A percentile compares a stretch with the other conserved stretches of the same genome.
Conservation (phyloP, 257 asterid genomes). For the Primulina eburnea region DNA sequence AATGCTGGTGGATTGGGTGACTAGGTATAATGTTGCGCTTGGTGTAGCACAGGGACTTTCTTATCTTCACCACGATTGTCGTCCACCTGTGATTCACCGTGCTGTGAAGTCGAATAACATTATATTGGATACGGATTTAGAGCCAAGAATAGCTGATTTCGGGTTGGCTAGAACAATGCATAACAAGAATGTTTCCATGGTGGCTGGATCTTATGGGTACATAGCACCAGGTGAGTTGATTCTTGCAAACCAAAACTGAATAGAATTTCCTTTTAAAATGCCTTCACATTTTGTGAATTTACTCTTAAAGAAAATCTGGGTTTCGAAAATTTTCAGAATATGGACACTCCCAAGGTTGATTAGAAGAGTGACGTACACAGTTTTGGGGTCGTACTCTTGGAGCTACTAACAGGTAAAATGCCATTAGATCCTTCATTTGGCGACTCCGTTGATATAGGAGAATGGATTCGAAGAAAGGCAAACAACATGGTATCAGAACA, state of each 20-base stretch:
- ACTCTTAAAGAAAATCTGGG: neutral
- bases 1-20: conserved; percentile 71
- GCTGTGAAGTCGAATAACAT: conserved; percentile 78
- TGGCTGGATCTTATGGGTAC: conserved; percentile 89
- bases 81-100: conserved; percentile 70
- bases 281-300: too few species aligned
- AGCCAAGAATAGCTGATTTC: conserved; percentile 77
- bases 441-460: conserved; percentile 58
- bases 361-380: conserved; percentile 86
- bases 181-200: conserved; percentile 66
- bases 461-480: conserved; percentile 55
- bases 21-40: conserved; percentile 70
- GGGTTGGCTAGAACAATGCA: conserved; percentile 74
- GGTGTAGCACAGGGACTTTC: conserved; percentile 80
- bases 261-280: neutral
- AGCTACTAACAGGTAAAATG: conserved; percentile 64
- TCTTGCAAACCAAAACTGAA: neutral
- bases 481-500: conserved; percentile 33
- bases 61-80: conserved; percentile 81
- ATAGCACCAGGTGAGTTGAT: conserved; percentile 69
- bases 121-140: conserved; percentile 54
- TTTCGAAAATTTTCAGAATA: conserved; percentile 42
- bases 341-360: conserved; percentile 73
- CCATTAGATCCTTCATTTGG: conserved; percentile 67
- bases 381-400: conserved; percentile 76